A percentile compares a stretch with the other conserved stretches of the same genome.
Evolutionary conservation across 129 eudicot genomes (phyloP).

Genomic region (carrot (Daucus carota)): DNA sequence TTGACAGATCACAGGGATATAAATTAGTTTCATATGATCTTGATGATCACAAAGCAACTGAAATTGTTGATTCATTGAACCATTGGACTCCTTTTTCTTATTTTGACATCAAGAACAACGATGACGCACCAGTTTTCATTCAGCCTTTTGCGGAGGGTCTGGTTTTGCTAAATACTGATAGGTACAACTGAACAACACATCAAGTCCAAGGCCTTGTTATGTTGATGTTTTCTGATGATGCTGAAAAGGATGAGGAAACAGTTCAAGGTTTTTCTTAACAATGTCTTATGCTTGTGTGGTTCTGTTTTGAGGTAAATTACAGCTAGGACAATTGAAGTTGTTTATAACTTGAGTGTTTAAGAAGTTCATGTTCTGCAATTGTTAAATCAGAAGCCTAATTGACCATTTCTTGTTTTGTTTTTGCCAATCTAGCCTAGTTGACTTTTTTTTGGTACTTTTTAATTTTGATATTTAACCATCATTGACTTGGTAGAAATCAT

Average conservation of each 20-base stretch:
- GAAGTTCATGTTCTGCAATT: background rate
- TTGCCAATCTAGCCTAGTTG: background rate
- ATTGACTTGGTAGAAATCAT: background rate
- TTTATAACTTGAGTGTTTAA: background rate
- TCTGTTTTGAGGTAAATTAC: too few relatives aligned
- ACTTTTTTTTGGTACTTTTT: background rate
- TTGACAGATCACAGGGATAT: too few relatives aligned
- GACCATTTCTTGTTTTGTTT: constrained; percentile 1
- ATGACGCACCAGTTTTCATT: background rate
- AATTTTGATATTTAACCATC: background rate
- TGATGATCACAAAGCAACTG: background rate
- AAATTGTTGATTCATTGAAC: background rate
- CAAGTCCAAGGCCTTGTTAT: background rate
- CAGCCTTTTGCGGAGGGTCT: background rate
- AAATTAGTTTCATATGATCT: background rate
- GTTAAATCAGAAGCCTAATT: background rate
- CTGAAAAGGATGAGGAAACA: too few relatives aligned
- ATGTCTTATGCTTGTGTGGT: too few relatives aligned
- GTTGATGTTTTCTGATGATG: background rate
- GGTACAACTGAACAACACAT: too few relatives aligned
- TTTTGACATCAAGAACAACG: background rate
- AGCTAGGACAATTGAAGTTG: too few relatives aligned
- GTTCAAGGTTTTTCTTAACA: too few relatives aligned
- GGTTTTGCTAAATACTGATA: background rate
- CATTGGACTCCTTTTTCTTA: background rate